Base-by-base conservation (phyloP, 148 eudicot genomes). In the Pharnaceum exiguum region DNA sequence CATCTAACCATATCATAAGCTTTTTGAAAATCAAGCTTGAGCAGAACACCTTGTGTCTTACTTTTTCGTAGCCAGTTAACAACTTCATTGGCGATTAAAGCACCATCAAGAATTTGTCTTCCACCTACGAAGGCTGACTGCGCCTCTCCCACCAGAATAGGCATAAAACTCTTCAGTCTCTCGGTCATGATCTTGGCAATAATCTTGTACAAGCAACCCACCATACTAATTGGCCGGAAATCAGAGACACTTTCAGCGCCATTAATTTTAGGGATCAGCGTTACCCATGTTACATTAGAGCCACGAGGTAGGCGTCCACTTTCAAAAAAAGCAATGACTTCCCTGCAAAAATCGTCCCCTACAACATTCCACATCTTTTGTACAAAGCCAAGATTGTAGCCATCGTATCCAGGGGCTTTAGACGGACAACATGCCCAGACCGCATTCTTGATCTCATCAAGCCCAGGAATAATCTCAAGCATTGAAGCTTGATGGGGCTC, bases 11-110 rank as follows among this genome's bases (percentile, higher is more conserved):
- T 27, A 11, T 50, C 55, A 50, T 25, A 50, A 1, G 35, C 55
- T 28, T 50, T 50, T 43, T 43, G 47, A n/a, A n/a, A 43, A 43
- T 43, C 47, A 7, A 43, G 47, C 17, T 43, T 43, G 10, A 50
- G 55, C 1, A 50, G 55, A 1, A 27, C 18, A 5, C 55, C 36
- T 8, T 5, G 5, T 10, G 10, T 50, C 2, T 50, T 50, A 4
- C 15, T 27, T 18, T 27, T 50, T 12, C 28, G 26, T 3, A 25
- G 27, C 55, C 36, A 50, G 19, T 27, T 1, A 5, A 50, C 55
- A 3, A 50, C 2, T 51, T n/a, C 55, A 23, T 46, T 46, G 1
- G 28, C 51, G 10, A 24, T 46, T 2, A 46, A 12, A 2, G 51
- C 51, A 3, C 27, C 51, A 46, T 49, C 32, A 3, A 49, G 7